Conservation (phyloP, 83 land plant genomes). For the Picea mariana region DNA sequence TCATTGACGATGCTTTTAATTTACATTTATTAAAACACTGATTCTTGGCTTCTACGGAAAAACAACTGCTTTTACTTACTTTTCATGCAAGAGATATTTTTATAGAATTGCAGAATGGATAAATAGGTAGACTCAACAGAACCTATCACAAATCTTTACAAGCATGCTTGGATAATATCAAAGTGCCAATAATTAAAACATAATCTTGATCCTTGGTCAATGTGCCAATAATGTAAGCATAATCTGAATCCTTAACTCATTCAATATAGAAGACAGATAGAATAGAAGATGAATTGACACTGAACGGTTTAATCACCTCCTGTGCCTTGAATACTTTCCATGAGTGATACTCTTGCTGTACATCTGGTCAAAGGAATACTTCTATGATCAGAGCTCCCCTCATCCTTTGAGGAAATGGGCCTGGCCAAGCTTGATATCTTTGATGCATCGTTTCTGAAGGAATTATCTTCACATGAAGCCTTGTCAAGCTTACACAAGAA, state of each 20-base stretch:
- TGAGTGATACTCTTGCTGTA: background rate
- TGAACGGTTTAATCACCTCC: conserved; percentile 2
- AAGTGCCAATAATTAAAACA: background rate
- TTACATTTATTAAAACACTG: background rate
- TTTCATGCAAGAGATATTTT: background rate
- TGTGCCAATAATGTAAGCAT: background rate
- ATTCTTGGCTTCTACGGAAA: background rate
- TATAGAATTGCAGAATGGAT: conserved; percentile 1
- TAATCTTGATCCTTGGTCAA: no score
- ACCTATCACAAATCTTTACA: background rate
- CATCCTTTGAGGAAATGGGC: background rate
- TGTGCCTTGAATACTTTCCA: background rate
- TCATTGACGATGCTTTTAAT: background rate
- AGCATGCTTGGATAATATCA: background rate
- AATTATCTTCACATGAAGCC: conserved; percentile 23
- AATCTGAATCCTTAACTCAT: no score
- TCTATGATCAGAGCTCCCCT: background rate
- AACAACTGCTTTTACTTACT: background rate
- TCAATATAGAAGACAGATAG: background rate
- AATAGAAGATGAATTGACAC: background rate
- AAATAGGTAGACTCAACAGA: background rate
- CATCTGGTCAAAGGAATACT: background rate
- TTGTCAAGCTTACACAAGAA: conserved; percentile 56
- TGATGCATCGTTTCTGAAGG: background rate
- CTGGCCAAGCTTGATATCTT: background rate